Conservation (phyloP, 495 filamentous ascomycete genomes). For the Neurospora sp. region DNA sequence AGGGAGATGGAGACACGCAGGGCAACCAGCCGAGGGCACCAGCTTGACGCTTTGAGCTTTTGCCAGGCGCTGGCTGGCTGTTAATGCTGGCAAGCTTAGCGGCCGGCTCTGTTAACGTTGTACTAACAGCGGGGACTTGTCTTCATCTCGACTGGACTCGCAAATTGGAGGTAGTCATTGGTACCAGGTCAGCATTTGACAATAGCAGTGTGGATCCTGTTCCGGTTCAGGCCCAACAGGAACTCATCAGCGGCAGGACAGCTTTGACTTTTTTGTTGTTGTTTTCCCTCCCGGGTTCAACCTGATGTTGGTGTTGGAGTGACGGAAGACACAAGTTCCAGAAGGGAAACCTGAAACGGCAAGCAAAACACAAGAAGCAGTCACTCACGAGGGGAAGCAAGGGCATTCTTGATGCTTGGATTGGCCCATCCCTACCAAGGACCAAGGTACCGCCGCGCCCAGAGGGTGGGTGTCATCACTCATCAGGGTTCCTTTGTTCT, state of each 20-base stretch:
- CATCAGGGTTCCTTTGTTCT: too few relatives aligned
- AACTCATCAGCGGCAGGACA: neutral
- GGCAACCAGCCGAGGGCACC: neutral
- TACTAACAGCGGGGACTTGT: neutral
- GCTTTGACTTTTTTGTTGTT: neutral
- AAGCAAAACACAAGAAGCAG: neutral
- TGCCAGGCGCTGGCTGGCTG: neutral
- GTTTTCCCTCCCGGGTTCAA: neutral
- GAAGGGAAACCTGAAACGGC: constrained; percentile 16
- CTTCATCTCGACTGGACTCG: neutral
- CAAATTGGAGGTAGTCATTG: neutral
- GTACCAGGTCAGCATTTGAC: neutral
- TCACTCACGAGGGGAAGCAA: neutral
- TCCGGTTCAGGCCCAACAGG: neutral
- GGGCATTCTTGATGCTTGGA: neutral
- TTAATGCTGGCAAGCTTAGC: neutral
- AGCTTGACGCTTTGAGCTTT: neutral
- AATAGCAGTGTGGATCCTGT: neutral
- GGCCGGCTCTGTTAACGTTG: neutral
- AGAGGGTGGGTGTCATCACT: too few relatives aligned
- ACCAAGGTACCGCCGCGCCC: too few relatives aligned
- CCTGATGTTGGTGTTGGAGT: neutral
- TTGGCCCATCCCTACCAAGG: neutral
- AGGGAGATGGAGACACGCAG: neutral
- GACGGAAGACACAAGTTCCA: constrained; percentile 6